phyloP scores from a whole-genome alignment of 805 yeast species.

The Candida suzukii region DNA sequence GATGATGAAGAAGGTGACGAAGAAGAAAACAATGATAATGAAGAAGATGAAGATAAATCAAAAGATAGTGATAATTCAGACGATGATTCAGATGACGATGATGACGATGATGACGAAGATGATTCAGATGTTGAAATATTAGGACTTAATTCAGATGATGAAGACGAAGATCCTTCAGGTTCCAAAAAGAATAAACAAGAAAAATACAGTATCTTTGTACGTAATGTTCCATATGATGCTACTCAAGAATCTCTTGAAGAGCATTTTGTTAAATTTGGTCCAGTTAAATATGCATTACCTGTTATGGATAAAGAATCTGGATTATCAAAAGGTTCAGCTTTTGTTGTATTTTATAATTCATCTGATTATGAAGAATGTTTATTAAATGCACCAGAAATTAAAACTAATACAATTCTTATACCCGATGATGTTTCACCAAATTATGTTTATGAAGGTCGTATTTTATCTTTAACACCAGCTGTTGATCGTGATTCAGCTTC shows the following conservation, averaged over 20 bases:
- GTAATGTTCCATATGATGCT: constrained; percentile 94
- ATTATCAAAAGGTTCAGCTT: constrained; percentile 88
- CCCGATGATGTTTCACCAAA: constrained; percentile 88
- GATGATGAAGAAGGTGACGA: constrained; percentile 32
- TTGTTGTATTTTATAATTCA: constrained; percentile 71
- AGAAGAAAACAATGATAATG: constrained; percentile 28
- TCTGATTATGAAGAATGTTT: constrained; percentile 64
- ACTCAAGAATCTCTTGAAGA: constrained; percentile 69
- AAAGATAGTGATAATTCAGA: constrained; percentile 24
- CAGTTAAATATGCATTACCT: constrained; percentile 87
- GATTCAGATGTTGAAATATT: constrained; percentile 23
- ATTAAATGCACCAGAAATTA: constrained; percentile 67
- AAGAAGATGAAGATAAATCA: constrained; percentile 19
- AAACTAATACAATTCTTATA: constrained; percentile 57
- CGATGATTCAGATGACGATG: constrained; percentile 20
- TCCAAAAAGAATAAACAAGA: constrained; percentile 56
- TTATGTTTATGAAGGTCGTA: constrained; percentile 90
- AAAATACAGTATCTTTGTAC: constrained; percentile 68
- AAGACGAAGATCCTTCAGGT: constrained; percentile 24
- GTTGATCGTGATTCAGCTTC: constrained; percentile 83
- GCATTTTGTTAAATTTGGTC: constrained; percentile 80
- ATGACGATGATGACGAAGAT: constrained; percentile 12
- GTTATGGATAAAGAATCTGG: constrained; percentile 84
- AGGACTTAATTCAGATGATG: constrained; percentile 28
- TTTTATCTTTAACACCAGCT: constrained; percentile 75